Base-by-base conservation (phyloP, 441 rosid species). In the Erodium texanum region DNA sequence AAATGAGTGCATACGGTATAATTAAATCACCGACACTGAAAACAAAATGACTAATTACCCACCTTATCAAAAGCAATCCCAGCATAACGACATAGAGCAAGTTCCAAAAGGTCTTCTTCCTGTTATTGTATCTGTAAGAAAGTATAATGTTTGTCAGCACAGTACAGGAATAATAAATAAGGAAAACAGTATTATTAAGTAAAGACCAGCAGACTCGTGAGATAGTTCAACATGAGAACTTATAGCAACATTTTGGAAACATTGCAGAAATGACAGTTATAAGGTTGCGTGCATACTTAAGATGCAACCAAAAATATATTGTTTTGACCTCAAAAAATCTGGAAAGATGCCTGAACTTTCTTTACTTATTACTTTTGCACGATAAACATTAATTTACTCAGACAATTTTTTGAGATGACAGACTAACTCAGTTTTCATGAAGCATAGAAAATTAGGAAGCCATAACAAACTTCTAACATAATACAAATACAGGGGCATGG, bases 31-130 rank as follows among this genome's bases (percentile, higher is more conserved):
- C 23, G 10, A 22, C 63, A 38, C 32, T 34, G 56, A 76, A 71
- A 69, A 58, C 18, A 27, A 66, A 76, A 62, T 24, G 64, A 62
- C 52, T 54, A 73, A n/a, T 23, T 10, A 68, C 48, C 81, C 65
- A 94, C 96, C 98, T 92, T 85, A 90, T 74, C 38, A 81, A 70
- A 71, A 92, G 75, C 43, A 80, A 83, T 71, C 88, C 95, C 71
- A 86, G 77, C 85, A 86, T 69, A 73, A 81, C 64, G 71, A 88
- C 24, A 82, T 82, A 81, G 74, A 86, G 78, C 73, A 92, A 75
- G 68, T 82, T 88, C 99, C 99, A 92, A 24, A 80, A 69, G 72
- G 79, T 62, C 82, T 94, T 94, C 77, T 82, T 86, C 85, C 92
- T 79, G 72, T 94, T 94, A 75, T 87, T 94, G 81, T 83, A 92